Conservation (phyloP, 805 yeast genomes). For the Nakazawaea holstii region DNA sequence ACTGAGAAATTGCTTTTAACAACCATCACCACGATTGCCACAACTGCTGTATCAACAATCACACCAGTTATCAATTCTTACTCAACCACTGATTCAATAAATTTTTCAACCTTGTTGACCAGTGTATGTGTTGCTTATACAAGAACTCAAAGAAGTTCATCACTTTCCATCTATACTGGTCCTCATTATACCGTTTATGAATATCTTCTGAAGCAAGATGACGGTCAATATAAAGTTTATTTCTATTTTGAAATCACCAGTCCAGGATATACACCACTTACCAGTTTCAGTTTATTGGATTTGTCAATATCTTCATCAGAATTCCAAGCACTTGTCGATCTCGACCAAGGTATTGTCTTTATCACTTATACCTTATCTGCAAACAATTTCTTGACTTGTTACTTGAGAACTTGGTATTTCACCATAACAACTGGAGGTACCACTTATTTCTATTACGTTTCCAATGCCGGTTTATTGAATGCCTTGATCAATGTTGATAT, state of each 20-base stretch:
- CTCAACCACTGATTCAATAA: not conserved
- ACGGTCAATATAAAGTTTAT: not conserved
- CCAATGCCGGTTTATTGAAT: not conserved
- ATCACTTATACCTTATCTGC: conserved; percentile 1
- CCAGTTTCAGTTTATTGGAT: not conserved
- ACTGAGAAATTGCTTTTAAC: not conserved
- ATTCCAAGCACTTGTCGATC: not conserved
- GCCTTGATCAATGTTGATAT: not conserved
- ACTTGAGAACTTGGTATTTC: conserved; percentile 3
- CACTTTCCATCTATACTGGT: conserved; percentile 1
- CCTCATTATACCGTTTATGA: not conserved
- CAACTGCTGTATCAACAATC: not conserved
- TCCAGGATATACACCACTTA: not conserved
- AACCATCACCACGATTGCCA: not conserved
- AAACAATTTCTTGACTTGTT: not conserved
- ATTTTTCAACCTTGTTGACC: not conserved
- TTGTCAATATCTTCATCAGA: not conserved
- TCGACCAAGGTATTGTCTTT: not conserved
- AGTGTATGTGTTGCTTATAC: not conserved
- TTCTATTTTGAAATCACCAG: conserved; percentile 2
- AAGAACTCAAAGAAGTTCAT: not conserved
- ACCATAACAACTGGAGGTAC: not conserved
- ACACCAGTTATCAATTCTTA: not conserved
- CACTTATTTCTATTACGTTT: not conserved
- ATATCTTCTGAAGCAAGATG: not conserved